Evolutionary conservation across 352 stramenopile species (phyloP).

Genomic region (Globisporangium cylindrosporum): DNA sequence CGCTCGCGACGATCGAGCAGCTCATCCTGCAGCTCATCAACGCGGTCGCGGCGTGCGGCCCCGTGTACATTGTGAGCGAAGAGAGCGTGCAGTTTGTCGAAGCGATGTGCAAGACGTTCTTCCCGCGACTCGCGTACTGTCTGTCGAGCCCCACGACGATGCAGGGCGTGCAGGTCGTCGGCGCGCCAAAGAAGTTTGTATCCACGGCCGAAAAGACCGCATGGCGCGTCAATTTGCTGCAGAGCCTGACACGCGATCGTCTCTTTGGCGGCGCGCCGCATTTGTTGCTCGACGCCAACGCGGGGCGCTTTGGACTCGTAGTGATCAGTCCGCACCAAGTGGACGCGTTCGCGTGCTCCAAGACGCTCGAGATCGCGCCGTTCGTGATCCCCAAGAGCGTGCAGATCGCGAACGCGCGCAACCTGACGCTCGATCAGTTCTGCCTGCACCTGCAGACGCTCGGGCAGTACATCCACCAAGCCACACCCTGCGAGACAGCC

Average conservation of each 20-base stretch:
- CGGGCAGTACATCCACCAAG: conserved; percentile 49
- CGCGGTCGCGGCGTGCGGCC: conserved; percentile 39
- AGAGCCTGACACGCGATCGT: conserved; percentile 53
- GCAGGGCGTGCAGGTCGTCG: conserved; percentile 59
- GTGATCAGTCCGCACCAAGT: conserved; percentile 58
- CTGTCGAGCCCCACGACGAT: conserved; percentile 45
- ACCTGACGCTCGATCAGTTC: conserved; percentile 54
- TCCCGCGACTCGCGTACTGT: conserved; percentile 61
- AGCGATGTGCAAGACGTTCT: conserved; percentile 56
- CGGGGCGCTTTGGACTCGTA: conserved; percentile 55
- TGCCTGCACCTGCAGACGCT: conserved; percentile 50
- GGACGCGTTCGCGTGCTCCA: conserved; percentile 48
- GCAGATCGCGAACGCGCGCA: conserved; percentile 43
- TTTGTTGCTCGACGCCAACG: conserved; percentile 31
- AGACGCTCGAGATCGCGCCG: conserved; percentile 51
- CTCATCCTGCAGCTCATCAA: conserved; percentile 50
- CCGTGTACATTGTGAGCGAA: conserved; percentile 67
- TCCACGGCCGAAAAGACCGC: conserved; percentile 45
- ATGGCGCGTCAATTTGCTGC: conserved; percentile 52
- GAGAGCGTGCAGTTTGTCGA: conserved; percentile 62
- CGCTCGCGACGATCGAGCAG: conserved; percentile 61
- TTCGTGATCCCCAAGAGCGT: conserved; percentile 63
- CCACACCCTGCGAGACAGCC: conserved; percentile 46
- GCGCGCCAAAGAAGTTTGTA: conserved; percentile 50
- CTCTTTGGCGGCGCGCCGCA: conserved; percentile 48